Base-by-base conservation (phyloP, 805 yeast species). In the Wickerhamiella hasegawae region DNA sequence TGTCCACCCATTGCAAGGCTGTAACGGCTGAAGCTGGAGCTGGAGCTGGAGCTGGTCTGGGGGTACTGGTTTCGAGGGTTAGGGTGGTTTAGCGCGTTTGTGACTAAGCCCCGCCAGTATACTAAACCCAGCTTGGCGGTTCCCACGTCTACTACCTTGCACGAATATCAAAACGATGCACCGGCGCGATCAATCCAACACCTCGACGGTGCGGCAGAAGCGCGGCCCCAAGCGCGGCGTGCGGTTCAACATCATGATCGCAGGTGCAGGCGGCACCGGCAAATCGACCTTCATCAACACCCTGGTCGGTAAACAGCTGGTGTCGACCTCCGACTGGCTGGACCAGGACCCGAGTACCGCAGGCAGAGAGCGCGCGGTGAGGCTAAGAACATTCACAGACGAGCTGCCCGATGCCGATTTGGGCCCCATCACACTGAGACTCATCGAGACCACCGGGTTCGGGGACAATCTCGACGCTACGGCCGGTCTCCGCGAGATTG, bases 221-320 rank as follows among this genome's bases (percentile, higher is more conserved):
- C 81, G 81, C 62, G 77, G 75, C 33, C 62, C 80, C 57, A 82
- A 81, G 58, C 78, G 81, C 58, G 79, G 84, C 23, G 73, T 81
- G 60, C 81, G 80, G 51, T 82, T 84, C 63, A 77, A 92, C 17
- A 54, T 80, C 40, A 76, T 84, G 87, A 75, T 81, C 26, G 76
- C 82, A 37, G 96, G 95, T 29, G 78, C 80, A 52, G 71, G 75
- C 76, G 96, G 96, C 2, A 62, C 74, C 31, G 95, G 95, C 14
- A 70, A 94, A 54, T 78, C 94, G n/a, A 84, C 94, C 4, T 77
- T 84, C 49, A 81, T 85, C 54, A 84, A 85, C 60, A 78, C 93
- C 25, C 64, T 84, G 36, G 84, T 95, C 60, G 76, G 94, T 80
- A 40, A 49, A 33, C 90, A 84, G 44, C 74, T 78, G 46, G 84